A percentile compares a stretch with the other conserved stretches of the same genome.
Evolutionary conservation across 495 filamentous ascomycete species (phyloP).

Genomic region (Neurospora sp.): DNA sequence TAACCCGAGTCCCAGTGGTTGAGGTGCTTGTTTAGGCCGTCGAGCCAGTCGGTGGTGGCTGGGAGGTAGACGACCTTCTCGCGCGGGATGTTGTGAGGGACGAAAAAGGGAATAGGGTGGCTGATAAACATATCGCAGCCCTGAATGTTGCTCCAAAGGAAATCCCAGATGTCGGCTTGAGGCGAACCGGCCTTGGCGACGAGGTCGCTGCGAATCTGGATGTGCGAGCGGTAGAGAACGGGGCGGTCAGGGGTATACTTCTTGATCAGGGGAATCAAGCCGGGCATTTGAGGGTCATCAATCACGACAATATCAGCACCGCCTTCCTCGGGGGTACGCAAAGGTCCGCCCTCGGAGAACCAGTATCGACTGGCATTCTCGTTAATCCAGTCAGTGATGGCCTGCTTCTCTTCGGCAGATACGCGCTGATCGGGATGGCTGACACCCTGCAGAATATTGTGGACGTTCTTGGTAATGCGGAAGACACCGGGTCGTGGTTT

Average conservation of each 20-base stretch:
- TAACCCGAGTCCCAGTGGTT: conserved; percentile 64
- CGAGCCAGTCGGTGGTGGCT: conserved; percentile 82
- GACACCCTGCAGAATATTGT: conserved; percentile 89
- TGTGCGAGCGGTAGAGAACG: conserved; percentile 74
- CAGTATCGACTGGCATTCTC: conserved; percentile 72
- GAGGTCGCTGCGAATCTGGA: conserved; percentile 74
- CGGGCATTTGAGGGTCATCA: conserved; percentile 86
- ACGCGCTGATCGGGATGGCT: conserved; percentile 52
- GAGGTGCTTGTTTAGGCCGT: conserved; percentile 76
- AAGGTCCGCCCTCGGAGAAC: conserved; percentile 57
- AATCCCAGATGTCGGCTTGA: conserved; percentile 68
- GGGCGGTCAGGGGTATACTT: conserved; percentile 60
- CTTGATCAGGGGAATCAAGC: conserved; percentile 69
- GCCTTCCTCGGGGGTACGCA: conserved; percentile 55
- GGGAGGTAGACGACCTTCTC: conserved; percentile 69
- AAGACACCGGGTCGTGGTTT: conserved; percentile 80
- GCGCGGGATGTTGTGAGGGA: conserved; percentile 56
- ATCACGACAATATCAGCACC: conserved; percentile 74
- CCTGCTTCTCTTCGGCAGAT: conserved; percentile 45
- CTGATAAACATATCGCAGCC: conserved; percentile 72
- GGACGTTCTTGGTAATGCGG: conserved; percentile 79
- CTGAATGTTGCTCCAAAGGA: conserved; percentile 64
- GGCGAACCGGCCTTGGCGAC: conserved; percentile 50
- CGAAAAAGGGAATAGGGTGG: conserved; percentile 71
- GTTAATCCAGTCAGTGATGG: conserved; percentile 63